Evolutionary conservation across 345 rosid species (phyloP), one percentile per base, ranked within the genome.

Genomic region (Syzygium oleosum): DNA sequence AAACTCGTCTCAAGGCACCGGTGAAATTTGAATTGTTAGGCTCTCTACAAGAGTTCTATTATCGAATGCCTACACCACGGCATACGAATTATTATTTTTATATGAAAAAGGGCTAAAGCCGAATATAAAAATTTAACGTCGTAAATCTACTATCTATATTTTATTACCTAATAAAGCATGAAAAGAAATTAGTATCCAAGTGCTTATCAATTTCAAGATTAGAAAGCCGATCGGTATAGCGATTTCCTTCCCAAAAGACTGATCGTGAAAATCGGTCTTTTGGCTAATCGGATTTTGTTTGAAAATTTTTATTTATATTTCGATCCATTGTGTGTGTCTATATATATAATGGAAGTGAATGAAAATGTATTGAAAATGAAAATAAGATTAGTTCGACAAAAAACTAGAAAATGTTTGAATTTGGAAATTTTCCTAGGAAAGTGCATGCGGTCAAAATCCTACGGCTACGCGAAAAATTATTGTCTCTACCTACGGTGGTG

Each of bases 271-370:
- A 29, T 3, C 7, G 77, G 7, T 63, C 15, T 29, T 61, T 15
- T 1, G 6, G 3, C 10, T 14, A 0, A 2, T 63, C 5, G 2
- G 10, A 14, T 63, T 63, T 14, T 7, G 5, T 63, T 2, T 63
- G 4, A 16, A 63, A 29, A 14, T 63, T 1, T 0, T n/a, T 1
- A 61, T n/a, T 13, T 12, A 1, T 12, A 59, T 12, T 9, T 43
- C 46, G 7, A 43, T 5, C 5, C 46, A 43, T 43, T 0, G 3
- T 54, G 58, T 53, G 56, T 53, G 22, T 17, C 17, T 53, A 17
- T 56, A 21, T 1, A 54, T 19, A 54, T 1, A 54, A 3, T 5
- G 1, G 34, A 27, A 61, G 73, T 1, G 8, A 61, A 61, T 2
- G 19, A 61, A 23, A 23, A 9, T 58, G 15, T 12, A 25, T 3